Percentiles rank a stretch among this genome's conserved stretches.
These are phyloP conservation scores for Trypanosomatidae sp. DNA, from an alignment of 208 protist species.

Conservation along the genomic window DNA sequence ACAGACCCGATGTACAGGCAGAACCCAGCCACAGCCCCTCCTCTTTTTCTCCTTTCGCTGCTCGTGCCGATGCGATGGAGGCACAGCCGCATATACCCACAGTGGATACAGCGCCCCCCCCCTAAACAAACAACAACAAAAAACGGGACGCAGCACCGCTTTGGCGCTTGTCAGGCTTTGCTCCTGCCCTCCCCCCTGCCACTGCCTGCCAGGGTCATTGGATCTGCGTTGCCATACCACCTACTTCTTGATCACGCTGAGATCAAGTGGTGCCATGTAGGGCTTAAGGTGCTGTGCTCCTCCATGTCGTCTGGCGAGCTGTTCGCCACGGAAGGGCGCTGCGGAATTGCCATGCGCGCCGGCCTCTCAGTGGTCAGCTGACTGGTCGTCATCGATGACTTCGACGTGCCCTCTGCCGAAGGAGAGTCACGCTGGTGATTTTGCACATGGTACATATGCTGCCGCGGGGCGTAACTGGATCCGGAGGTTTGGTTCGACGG, in stretches of 20 bases:
- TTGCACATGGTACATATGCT: constrained; percentile 8
- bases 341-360: not conserved
- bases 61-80: not conserved
- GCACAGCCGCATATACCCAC: not conserved
- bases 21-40: not conserved
- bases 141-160: not conserved
- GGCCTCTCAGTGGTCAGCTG: not conserved
- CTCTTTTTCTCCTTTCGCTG: not conserved
- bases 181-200: not conserved
- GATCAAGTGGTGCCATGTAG: constrained; percentile 37
- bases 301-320: not conserved
- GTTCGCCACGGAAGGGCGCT: not conserved
- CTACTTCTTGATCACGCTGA: constrained; percentile 40
- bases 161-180: not conserved
- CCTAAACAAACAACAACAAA: no score
- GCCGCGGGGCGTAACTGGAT: constrained; percentile 7
- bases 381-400: constrained; percentile 3
- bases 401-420: not conserved
- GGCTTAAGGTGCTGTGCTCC: not conserved
- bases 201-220: not conserved
- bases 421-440: not conserved
- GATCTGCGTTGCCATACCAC: not conserved
- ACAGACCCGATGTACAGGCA: not conserved
- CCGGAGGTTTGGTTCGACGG: not conserved
- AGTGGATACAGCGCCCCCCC: not conserved